phyloP scores from a whole-genome alignment of 1,284 basidiomycete genomes.

The Schizopora paradoxa region DNA sequence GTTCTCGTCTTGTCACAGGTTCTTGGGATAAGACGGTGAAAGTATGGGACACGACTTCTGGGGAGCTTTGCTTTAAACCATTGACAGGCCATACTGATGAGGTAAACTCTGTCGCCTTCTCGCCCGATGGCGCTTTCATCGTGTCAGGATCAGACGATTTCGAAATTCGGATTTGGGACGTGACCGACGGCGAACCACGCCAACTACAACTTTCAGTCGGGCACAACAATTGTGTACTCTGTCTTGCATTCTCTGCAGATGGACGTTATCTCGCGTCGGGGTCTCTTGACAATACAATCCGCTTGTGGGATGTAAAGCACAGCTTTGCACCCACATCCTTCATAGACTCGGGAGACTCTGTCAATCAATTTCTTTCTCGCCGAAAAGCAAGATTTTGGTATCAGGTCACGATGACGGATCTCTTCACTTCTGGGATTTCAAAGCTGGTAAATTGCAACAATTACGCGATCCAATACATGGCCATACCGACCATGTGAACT shows the following conservation, averaged over 20 bases:
- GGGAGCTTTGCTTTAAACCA: background rate
- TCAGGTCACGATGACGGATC: background rate
- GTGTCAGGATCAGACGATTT: conserved; percentile 7
- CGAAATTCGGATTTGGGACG: conserved; percentile 1
- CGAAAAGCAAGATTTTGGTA: background rate
- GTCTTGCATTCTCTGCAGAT: conserved; percentile 19
- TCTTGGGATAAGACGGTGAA: too few species aligned
- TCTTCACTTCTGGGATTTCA: background rate
- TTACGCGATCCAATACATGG: background rate
- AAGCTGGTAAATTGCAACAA: background rate
- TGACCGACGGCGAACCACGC: too few species aligned
- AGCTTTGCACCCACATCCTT: too few species aligned
- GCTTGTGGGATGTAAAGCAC: conserved; percentile 18
- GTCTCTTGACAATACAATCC: conserved; percentile 14
- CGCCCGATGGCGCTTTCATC: background rate
- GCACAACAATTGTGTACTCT: conserved; percentile 14
- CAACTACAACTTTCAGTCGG: too few species aligned
- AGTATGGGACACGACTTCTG: too few species aligned
- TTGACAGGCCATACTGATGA: background rate
- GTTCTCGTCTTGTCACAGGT: too few species aligned
- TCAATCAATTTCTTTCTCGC: conserved; percentile 5
- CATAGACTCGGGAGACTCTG: background rate
- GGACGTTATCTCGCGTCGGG: conserved; percentile 18
- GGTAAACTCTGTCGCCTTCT: conserved; percentile 6
- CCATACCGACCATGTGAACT: background rate